Conservation (phyloP, 2,329 filamentous ascomycete species). For the Talaromyces sp. region DNA sequence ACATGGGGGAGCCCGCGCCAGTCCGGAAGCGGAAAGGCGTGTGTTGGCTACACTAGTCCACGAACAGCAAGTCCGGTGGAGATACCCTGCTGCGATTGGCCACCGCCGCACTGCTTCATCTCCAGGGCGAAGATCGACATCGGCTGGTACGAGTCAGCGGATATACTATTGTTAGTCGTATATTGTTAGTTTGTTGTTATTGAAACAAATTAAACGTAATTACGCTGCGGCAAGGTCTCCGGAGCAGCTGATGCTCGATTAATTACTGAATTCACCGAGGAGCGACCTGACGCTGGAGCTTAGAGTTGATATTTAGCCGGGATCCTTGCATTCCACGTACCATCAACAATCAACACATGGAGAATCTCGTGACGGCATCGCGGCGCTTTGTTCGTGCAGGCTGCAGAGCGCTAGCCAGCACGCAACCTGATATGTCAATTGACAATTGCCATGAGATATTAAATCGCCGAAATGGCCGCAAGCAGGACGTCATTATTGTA, state of each 20-base stretch:
- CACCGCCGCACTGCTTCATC: neutral
- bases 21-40: neutral
- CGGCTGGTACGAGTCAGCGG: neutral
- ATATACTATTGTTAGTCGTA: neutral
- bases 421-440: neutral
- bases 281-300: neutral
- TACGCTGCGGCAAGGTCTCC: neutral
- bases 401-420: neutral
- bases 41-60: neutral
- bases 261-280: neutral
- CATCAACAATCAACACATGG: neutral
- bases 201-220: neutral
- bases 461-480: neutral
- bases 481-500: neutral
- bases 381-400: neutral
- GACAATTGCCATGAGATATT: neutral
- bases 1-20: neutral
- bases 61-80: neutral
- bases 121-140: neutral
- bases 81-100: neutral
- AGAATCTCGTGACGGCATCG: neutral
- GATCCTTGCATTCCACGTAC: neutral
- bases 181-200: neutral
- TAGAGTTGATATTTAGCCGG: neutral
- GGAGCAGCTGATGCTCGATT: neutral